A percentile compares a stretch with the other conserved stretches of the same genome.
These are phyloP conservation scores for Pseudohalonectria lignicola DNA, from an alignment of 2,329 filamentous ascomycete species.

Conservation along the genomic window DNA sequence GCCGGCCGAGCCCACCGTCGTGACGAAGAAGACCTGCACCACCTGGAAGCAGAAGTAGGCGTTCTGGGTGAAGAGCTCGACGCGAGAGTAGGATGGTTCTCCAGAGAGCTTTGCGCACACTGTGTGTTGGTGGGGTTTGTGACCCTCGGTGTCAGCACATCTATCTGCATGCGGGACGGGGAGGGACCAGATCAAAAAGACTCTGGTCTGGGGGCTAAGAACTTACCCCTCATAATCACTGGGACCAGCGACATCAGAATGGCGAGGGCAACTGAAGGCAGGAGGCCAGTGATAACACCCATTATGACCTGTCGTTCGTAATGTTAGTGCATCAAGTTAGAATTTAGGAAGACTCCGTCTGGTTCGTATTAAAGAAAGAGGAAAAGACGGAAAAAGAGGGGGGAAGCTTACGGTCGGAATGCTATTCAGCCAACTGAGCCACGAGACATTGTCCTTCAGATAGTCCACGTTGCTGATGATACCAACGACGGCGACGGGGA, in stretches of 20 bases:
- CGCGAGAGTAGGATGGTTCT: constrained; percentile 64
- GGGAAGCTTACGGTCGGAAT: constrained; percentile 39
- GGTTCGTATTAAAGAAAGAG: background rate
- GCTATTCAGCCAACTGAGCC: constrained; percentile 58
- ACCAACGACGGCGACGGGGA: constrained; percentile 69
- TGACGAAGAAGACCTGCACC: constrained; percentile 76
- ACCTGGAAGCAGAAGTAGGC: constrained; percentile 87
- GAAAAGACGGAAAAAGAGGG: background rate
- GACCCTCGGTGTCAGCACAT: constrained; percentile 1
- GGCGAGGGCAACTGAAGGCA: constrained; percentile 70
- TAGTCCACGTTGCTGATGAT: constrained; percentile 74
- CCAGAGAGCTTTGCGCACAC: constrained; percentile 72
- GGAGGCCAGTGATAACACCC: constrained; percentile 73
- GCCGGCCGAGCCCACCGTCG: constrained; percentile 71
- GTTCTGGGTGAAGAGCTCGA: constrained; percentile 85
- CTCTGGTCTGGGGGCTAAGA: too few species aligned
- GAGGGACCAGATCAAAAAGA: background rate
- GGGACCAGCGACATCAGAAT: constrained; percentile 82
- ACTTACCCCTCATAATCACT: constrained; percentile 64
- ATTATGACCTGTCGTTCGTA: constrained; percentile 53
- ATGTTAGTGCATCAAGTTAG: too few species aligned
- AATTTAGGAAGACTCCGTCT: background rate
- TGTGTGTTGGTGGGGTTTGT: too few species aligned
- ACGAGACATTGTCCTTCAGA: constrained; percentile 50
- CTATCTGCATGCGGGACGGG: background rate